Evolutionary conservation across 2,329 filamentous ascomycete species (phyloP), one percentile per base, ranked within the genome.

Genomic region (Aspergillus sp.): DNA sequence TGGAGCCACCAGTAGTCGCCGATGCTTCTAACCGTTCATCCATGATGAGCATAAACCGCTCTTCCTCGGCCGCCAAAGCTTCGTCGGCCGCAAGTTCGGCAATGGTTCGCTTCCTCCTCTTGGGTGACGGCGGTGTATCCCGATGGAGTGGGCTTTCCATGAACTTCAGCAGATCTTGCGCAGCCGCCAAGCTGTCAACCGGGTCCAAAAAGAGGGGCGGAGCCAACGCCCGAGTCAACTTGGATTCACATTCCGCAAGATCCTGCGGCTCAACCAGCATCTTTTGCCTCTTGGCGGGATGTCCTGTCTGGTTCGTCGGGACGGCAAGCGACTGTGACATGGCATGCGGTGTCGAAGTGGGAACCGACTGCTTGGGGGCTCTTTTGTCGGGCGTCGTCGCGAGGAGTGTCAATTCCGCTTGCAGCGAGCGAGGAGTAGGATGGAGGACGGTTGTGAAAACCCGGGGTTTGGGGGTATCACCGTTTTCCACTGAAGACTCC

Each of bases 61-160:
- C 88, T 43, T 86, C 79, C 37, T 86, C 84, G 14, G 88, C 89
- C 1, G 86, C 86, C 38, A 86, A 72, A 1, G 91, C 89, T 61
- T 98, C 88, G 52, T 98, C 91, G 5, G 89, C 89, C 6, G 86
- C 91, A 66, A 96, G 77, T 55, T 98, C 89, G 6, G 91, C 91
- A 12, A 93, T 80, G 0, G 91, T 98, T 41, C 89, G 78, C 69
- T 98, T 96, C 36, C 91, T 73, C 5, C 80, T 80, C 68, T 94
- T 95, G 3, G 86, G 86, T 39, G 82, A 74, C 1, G 91, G 89
- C 7, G 86, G 80, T 26, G 76, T 68, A 30, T 81, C 75, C 17
- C 76, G 74, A 56, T 95, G 84, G 35, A 86, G 76, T 5, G 86
- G 82, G 55, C 93, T 83, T 13, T 75, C 71, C 45, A 89, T 68